Percentiles rank a stretch among this genome's conserved stretches.
phyloP scores from a whole-genome alignment of 306 rosid genomes.

The Lagenaria siceraria region DNA sequence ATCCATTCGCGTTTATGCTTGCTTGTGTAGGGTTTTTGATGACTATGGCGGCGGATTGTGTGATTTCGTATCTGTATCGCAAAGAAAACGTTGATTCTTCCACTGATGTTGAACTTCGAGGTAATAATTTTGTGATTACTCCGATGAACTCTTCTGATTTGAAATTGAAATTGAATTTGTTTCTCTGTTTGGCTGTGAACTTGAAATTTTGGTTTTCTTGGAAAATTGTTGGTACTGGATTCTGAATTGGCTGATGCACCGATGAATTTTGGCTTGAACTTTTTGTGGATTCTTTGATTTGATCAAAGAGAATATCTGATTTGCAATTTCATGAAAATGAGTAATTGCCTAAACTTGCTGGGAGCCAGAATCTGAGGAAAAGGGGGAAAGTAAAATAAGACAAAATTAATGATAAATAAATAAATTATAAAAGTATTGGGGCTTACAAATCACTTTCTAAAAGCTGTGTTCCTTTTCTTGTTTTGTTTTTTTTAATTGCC shows the following conservation, averaged over 20 bases:
- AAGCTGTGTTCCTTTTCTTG: not conserved
- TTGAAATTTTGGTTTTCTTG: not conserved
- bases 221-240: not conserved
- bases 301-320: not conserved
- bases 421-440: not conserved
- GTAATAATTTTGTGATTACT: conserved; percentile 2
- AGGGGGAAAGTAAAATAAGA: not conserved
- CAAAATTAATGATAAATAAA: not conserved
- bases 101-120: conserved; percentile 22
- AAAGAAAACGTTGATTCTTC: conserved; percentile 4
- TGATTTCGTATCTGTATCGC: conserved; percentile 26
- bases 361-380: not conserved
- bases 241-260: not conserved
- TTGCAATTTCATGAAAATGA: not conserved
- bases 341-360: not conserved
- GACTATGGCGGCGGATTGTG: conserved; percentile 52
- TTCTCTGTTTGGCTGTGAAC: not conserved
- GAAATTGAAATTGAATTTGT: not conserved
- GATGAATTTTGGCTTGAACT: not conserved
- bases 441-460: not conserved
- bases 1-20: conserved; percentile 65
- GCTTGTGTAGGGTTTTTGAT: conserved; percentile 54
- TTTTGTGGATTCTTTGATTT: not conserved
- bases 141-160: not conserved
- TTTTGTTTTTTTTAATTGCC: not conserved